These are phyloP conservation scores for Neofusicoccum ribis DNA, from an alignment of 2,329 filamentous ascomycete species.

Conservation along the genomic window DNA sequence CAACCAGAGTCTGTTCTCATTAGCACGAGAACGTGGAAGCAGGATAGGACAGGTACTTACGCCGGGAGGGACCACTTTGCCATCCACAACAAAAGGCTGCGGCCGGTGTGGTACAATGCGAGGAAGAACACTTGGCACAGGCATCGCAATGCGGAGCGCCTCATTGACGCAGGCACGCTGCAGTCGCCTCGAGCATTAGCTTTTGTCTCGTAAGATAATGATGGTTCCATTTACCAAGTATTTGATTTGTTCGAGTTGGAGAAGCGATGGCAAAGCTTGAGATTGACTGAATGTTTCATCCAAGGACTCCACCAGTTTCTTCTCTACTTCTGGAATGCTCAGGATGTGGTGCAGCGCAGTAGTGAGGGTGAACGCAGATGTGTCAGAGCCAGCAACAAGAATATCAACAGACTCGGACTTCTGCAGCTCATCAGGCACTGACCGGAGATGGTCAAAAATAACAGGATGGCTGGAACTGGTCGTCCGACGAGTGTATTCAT, in stretches of 20 bases:
- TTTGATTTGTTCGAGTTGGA: not conserved
- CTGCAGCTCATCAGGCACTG: not conserved
- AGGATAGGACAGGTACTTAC: not conserved
- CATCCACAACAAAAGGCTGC: not conserved
- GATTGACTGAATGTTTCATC: no score
- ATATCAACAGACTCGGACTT: not conserved
- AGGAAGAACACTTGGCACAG: not conserved
- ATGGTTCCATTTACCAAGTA: not conserved
- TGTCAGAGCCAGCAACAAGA: slow-evolving; percentile 38
- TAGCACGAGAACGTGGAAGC: not conserved
- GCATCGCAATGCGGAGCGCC: not conserved
- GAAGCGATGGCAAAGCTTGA: not conserved
- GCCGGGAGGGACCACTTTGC: not conserved
- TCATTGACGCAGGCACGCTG: not conserved
- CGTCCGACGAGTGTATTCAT: not conserved
- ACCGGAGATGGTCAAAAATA: not conserved
- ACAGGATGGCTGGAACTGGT: not conserved
- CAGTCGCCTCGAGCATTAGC: not conserved
- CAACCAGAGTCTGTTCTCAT: not conserved
- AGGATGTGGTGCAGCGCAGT: slow-evolving; percentile 41
- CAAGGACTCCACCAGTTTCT: slow-evolving; percentile 20
- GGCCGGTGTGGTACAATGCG: not conserved
- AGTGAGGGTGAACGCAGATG: slow-evolving; percentile 38
- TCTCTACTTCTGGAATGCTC: slow-evolving; percentile 25
- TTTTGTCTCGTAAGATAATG: not conserved